Evolutionary conservation across 108 stramenopile genomes (phyloP).

Genomic region (Nitzschia putrida): DNA sequence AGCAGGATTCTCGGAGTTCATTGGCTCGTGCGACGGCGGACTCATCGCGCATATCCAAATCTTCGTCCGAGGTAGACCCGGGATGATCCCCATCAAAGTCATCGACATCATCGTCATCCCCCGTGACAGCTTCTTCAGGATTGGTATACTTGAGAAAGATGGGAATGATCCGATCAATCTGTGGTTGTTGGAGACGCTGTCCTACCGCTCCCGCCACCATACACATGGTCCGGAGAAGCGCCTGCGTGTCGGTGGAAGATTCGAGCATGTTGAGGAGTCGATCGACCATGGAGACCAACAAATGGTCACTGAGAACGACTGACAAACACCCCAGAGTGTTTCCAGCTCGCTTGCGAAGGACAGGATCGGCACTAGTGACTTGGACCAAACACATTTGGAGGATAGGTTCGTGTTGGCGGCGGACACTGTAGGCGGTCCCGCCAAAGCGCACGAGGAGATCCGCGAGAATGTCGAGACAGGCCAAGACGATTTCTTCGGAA

Average conservation of each 20-base stretch:
- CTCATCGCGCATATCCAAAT: constrained; percentile 43
- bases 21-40: constrained; percentile 67
- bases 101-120: constrained; percentile 75
- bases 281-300: constrained; percentile 79
- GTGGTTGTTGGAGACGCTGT: constrained; percentile 79
- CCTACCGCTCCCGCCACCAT: constrained; percentile 77
- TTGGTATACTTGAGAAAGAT: constrained; percentile 91
- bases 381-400: constrained; percentile 73
- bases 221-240: constrained; percentile 92
- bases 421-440: constrained; percentile 51
- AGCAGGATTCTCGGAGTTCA: constrained; percentile 95
- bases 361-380: constrained; percentile 36
- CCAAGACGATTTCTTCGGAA: constrained; percentile 69
- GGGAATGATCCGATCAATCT: constrained; percentile 93
- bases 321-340: constrained; percentile 87
- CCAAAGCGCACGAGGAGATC: constrained; percentile 93
- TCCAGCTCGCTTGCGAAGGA: constrained; percentile 91
- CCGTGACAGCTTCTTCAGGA: constrained; percentile 78
- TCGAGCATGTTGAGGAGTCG: constrained; percentile 80
- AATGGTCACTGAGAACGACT: constrained; percentile 72
- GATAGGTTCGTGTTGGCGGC: constrained; percentile 81
- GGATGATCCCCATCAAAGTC: constrained; percentile 49
- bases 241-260: constrained; percentile 29
- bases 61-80: constrained; percentile 43
- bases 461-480: constrained; percentile 88